phyloP scores from a whole-genome alignment of 768 basidiomycete genomes.

The Suillus placidus region DNA sequence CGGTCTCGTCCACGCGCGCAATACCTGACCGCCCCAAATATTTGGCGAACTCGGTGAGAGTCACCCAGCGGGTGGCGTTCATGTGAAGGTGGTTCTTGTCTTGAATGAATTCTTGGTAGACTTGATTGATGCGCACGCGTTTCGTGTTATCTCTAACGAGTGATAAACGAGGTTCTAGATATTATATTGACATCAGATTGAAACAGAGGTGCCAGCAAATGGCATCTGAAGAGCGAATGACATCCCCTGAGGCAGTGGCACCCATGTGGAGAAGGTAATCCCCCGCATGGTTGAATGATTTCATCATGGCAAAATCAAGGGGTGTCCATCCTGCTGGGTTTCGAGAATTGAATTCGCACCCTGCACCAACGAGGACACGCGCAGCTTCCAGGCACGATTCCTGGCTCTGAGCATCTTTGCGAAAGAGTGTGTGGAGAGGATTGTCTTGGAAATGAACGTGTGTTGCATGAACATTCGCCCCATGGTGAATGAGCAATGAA shows the following conservation, averaged over 20 bases:
- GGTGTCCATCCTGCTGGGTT: background rate
- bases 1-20: constrained; percentile 94
- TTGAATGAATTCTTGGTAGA: constrained; percentile 97
- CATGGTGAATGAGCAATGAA: background rate
- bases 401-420: background rate
- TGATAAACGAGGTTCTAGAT: constrained; percentile 6
- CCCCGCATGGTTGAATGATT: background rate
- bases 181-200: background rate
- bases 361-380: constrained; percentile 9
- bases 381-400: constrained; percentile 6
- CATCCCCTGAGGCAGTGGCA: background rate
- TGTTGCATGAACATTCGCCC: background rate
- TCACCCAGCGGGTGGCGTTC: constrained; percentile 98
- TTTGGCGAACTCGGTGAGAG: constrained; percentile 93
- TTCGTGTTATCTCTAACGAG: constrained; percentile 74
- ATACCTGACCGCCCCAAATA: constrained; percentile 85
- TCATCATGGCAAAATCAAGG: constrained; percentile 7
- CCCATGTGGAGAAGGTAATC: background rate
- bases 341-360: constrained; percentile 7
- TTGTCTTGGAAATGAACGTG: background rate
- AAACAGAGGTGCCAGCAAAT: background rate
- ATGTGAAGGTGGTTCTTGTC: constrained; percentile 96
- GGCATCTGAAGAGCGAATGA: too few species aligned
- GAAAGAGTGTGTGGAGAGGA: constrained; percentile 1
- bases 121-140: constrained; percentile 90